Evolutionary conservation across 1,284 basidiomycete species (phyloP), one percentile per base, ranked within the genome.

Genomic region (Ustilago lituana): DNA sequence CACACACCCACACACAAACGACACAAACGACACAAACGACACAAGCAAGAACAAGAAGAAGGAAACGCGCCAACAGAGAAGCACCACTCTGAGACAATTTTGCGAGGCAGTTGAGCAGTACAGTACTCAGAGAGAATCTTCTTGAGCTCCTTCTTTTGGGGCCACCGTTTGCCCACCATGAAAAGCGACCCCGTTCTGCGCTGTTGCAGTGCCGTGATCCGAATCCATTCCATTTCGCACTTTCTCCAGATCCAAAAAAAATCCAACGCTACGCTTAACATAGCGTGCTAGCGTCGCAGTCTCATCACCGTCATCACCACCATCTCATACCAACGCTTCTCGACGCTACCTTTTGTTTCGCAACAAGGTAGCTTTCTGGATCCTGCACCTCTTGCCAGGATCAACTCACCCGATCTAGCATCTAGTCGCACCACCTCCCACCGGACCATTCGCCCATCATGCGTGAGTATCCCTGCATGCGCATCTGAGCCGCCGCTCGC

Each of bases 391-490:
- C 3, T 46, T n/a, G 54, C 55, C 26, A 49, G 49, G 49, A 48
- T 52, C 55, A 37, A 17, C 9, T 17, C 36, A 48, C 5, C 29
- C 32, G 23, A 26, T 17, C 24, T 52, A 27, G 36, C 14, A 31
- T 38, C 32, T 38, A 19, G 43, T 52, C 44, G 38, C 6, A 23
- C 39, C 17, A 52, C 24, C 27, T 23, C 40, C 32, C 39, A 57
- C 54, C 40, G 45, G 31, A 38, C 39, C 46, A 22, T 23, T 51
- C 33, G 48, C 56, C 56, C 62, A 55, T 51, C 56, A 65, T 65
- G 62, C 62, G 61, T 64, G 19, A 58, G 61, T 64, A 40, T 40
- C 20, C n/a, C n/a, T n/a, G n/a, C n/a, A n/a, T n/a, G n/a, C n/a
- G n/a, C n/a, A n/a, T n/a, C n/a, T n/a, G n/a, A n/a, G n/a, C n/a